Evolutionary conservation across 2,329 filamentous ascomycete species (phyloP), one percentile per base, ranked within the genome.

Genomic region (Pseudogymnoascus sp.): DNA sequence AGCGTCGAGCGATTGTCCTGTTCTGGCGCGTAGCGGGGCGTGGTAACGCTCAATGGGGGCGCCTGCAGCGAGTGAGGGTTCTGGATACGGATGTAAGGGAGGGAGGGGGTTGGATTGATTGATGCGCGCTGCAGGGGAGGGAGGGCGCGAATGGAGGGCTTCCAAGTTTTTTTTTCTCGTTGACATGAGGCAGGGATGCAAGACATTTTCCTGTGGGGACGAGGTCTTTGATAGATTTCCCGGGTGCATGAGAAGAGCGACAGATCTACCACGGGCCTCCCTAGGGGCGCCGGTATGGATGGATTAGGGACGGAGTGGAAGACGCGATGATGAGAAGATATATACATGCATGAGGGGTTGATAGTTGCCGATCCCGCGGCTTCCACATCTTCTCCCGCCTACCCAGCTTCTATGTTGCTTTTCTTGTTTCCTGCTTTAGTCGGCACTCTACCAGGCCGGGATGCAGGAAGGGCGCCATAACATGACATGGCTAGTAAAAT

Each of bases 81-180:
- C 47, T 54, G 47, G 47, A 54, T 54, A 1, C n/a, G 47, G 28
- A 32, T 12, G 22, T 14, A 22, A 22, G 25, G n/a, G 43, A 14
- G 43, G 4, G 25, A 32, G 43, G 43, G 43, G 43, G 43, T 32
- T 30, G 25, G 25, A 30, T 54, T 54, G 43, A 54, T 54, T 54
- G 43, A 54, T 54, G 43, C 43, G 43, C 25, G 43, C 43, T 54
- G 25, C 43, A 54, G 43, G 43, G 43, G 43, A 54, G 25, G 43
- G 22, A 32, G 43, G 43, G n/a, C 28, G 9, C 28, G 9, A 20
- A 18, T 18, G 16, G 47, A 20, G 25, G 12, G 9, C 14, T 54
- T 54, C 25, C 11, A 18, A 25, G 25, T 18, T 54, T 32, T 43
- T 25, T 54, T 54, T 54, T 6, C 25, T 4, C 25, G 18, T 22